Evolutionary conservation across 257 asterid genomes (phyloP), one percentile per base, ranked within the genome.

Genomic region (Primulina tabacum): DNA sequence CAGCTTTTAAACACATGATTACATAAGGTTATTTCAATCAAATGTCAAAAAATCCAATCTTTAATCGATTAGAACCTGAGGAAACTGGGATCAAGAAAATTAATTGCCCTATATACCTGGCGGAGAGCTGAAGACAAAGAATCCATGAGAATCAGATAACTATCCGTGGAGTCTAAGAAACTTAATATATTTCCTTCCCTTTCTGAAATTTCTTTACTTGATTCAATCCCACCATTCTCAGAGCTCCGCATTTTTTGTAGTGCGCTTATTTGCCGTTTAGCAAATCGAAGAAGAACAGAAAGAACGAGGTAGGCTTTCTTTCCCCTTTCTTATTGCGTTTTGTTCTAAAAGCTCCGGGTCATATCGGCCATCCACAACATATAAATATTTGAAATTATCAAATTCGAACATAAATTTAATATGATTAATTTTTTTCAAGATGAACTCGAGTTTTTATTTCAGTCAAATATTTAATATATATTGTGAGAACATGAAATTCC

Each of bases 101-200:
- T 53, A 34, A 18, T 12, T 32, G 62, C 2, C 18, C 10, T 20
- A 21, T 65, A 50, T 72, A 90, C 97, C 97, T 90, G 89, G 67
- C 97, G 95, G 79, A 93, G 96, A 38, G 90, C 71, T 57, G 99
- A 86, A 68, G 92, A 86, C 58, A 90, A 60, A 38, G 90, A 81
- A 80, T 88, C 84, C 83, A 84, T 76, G 4, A 87, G 90, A 70
- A 43, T 73, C 24, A 93, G 81, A 76, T 90, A 90, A 71, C 58
- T 65, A 74, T 93, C 97, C 84, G 71, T 71, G 56, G 96, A 93
- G 77, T 93, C 98, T 71, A 93, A 77, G 71, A 92, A 85, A 69
- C 81, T 74, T 71, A 90, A 9, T 16, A 86, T 61, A 47, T 85
- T 81, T 37, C 67, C 79, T n/a, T 92, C 96, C 20, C 67, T 71